A percentile compares a stretch with the other conserved stretches of the same genome.
Conservation (phyloP, 1,284 basidiomycete species). For the Waitea zeae region DNA sequence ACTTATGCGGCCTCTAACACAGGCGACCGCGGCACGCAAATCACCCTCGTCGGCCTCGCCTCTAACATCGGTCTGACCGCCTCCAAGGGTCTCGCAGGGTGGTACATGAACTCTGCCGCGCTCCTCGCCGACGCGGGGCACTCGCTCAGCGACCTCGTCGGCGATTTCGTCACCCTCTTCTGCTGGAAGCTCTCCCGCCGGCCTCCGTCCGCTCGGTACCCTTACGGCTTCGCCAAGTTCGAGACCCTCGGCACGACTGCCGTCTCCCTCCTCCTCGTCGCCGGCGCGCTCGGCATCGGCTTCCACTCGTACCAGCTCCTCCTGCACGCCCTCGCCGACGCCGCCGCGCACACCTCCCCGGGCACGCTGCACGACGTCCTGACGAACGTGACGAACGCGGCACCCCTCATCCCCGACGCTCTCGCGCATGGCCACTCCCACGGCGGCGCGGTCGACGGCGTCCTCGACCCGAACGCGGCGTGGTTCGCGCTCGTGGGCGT, state of each 20-base stretch:
- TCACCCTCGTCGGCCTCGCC: constrained; percentile 77
- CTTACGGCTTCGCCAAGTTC: constrained; percentile 86
- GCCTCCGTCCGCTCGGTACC: constrained; percentile 63
- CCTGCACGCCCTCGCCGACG: constrained; percentile 45
- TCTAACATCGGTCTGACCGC: constrained; percentile 73
- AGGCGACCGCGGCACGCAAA: constrained; percentile 70
- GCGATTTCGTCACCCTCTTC: constrained; percentile 86
- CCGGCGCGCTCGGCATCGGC: constrained; percentile 84
- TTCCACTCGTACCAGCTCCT: constrained; percentile 83
- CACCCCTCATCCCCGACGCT: constrained; percentile 29
- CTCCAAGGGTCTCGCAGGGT: constrained; percentile 74
- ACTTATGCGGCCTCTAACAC: no score
- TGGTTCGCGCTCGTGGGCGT: constrained; percentile 86
- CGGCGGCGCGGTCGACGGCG: constrained; percentile 17
- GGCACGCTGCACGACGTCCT: constrained; percentile 46
- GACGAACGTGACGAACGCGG: constrained; percentile 33
- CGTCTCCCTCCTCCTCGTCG: constrained; percentile 67
- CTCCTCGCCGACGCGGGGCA: constrained; percentile 93
- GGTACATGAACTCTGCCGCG: constrained; percentile 80
- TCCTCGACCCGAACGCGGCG: constrained; percentile 88
- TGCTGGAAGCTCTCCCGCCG: constrained; percentile 81
- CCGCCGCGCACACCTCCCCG: constrained; percentile 33
- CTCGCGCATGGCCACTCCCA: constrained; percentile 37
- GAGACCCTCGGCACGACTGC: constrained; percentile 85
- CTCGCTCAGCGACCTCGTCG: constrained; percentile 76